These are phyloP conservation scores for Acer yangbiense DNA, from an alignment of 345 rosid genomes.

Conservation along the genomic window DNA sequence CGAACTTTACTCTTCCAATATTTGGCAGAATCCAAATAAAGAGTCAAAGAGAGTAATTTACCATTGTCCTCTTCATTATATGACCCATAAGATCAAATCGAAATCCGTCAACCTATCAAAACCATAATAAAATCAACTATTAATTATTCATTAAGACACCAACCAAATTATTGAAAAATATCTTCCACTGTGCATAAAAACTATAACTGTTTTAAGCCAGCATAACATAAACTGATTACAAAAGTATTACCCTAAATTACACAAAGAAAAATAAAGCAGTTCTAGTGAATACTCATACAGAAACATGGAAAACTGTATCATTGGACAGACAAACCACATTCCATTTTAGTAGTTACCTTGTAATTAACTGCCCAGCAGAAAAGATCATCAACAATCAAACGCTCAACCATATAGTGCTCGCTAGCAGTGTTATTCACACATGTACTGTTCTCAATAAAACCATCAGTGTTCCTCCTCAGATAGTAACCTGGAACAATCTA, in stretches of 20 bases:
- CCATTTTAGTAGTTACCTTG: constrained; percentile 53
- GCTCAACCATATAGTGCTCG: constrained; percentile 94
- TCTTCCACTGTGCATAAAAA: constrained; percentile 9
- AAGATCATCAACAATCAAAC: constrained; percentile 84
- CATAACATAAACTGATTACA: not conserved
- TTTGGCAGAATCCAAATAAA: constrained; percentile 8
- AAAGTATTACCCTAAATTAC: not conserved
- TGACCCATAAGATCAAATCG: constrained; percentile 99
- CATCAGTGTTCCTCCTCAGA: constrained; percentile 84
- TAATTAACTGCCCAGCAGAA: constrained; percentile 78
- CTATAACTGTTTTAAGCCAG: constrained; percentile 7
- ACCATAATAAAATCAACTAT: constrained; percentile 23
- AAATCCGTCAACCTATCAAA: constrained; percentile 88
- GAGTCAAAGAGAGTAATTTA: constrained; percentile 34
- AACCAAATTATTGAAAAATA: not conserved
- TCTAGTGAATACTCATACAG: not conserved
- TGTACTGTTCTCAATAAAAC: constrained; percentile 82
- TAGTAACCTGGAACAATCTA: constrained; percentile 99
- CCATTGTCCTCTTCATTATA: constrained; percentile 89
- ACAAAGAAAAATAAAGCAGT: constrained; percentile 10
- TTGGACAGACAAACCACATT: not conserved
- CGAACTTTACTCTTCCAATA: constrained; percentile 2
- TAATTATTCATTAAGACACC: constrained; percentile 14
- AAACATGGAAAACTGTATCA: not conserved
- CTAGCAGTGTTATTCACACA: constrained; percentile 96